A percentile compares a stretch with the other conserved stretches of the same genome.
Evolutionary conservation across 2,329 filamentous ascomycete genomes (phyloP).

Genomic region (Fusarium neocosmosporiellum): DNA sequence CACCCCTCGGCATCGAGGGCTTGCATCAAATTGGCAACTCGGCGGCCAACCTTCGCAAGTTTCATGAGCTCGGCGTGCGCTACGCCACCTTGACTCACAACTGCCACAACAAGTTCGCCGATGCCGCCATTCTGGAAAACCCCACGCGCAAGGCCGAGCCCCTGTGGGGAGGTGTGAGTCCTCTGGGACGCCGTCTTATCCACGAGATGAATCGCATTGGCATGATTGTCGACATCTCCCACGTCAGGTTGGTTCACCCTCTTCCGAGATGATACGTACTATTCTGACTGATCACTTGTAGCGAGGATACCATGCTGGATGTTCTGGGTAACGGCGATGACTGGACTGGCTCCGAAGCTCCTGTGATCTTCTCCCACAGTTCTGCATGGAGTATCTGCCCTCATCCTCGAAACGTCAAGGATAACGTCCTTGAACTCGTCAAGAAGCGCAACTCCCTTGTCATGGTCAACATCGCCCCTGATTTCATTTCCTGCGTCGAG

Average conservation of each 20-base stretch:
- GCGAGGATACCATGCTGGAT: conserved; percentile 85
- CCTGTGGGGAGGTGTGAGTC: conserved; percentile 78
- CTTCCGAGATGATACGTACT: no score
- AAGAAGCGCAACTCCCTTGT: conserved; percentile 79
- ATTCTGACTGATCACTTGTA: conserved; percentile 30
- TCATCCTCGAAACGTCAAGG: conserved; percentile 90
- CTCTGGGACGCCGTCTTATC: conserved; percentile 74
- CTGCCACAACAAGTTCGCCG: conserved; percentile 90
- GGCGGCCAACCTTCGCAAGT: conserved; percentile 78
- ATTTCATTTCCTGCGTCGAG: conserved; percentile 81
- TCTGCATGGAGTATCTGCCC: conserved; percentile 84
- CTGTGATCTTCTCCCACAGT: conserved; percentile 90
- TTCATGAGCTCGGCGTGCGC: conserved; percentile 81
- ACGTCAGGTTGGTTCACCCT: conserved; percentile 59
- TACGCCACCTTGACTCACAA: conserved; percentile 94
- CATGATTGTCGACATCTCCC: conserved; percentile 91
- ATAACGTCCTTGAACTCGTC: conserved; percentile 82
- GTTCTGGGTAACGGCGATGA: conserved; percentile 73
- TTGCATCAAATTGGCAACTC: conserved; percentile 95
- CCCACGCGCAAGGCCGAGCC: conserved; percentile 65
- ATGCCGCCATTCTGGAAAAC: conserved; percentile 76
- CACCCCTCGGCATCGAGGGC: conserved; percentile 84
- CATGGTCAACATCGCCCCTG: conserved; percentile 90
- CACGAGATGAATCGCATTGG: conserved; percentile 94
- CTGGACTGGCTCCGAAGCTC: conserved; percentile 81